These are phyloP conservation scores for Singerocomus inundabilis DNA, from an alignment of 1,284 basidiomycete species.

Conservation along the genomic window DNA sequence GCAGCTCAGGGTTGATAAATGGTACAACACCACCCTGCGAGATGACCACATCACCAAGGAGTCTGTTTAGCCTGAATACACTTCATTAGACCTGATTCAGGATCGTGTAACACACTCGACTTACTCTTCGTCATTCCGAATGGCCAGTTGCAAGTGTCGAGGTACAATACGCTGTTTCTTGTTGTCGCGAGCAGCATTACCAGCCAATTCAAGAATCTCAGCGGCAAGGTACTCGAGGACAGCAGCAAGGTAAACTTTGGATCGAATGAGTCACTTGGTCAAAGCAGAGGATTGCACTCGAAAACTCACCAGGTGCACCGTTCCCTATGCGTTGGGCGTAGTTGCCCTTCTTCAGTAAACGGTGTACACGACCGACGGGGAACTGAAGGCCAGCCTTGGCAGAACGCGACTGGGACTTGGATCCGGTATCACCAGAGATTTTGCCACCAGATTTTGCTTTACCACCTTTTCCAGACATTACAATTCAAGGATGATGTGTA, in stretches of 20 bases:
- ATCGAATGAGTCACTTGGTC: not conserved
- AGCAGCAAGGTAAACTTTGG: constrained; percentile 71
- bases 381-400: constrained; percentile 84
- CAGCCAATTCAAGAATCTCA: constrained; percentile 76
- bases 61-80: constrained; percentile 53
- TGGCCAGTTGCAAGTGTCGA: constrained; percentile 86
- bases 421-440: constrained; percentile 46
- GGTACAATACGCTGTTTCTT: constrained; percentile 87
- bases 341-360: constrained; percentile 74
- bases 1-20: constrained; percentile 44
- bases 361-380: constrained; percentile 80
- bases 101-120: constrained; percentile 28
- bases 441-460: constrained; percentile 55
- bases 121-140: constrained; percentile 83
- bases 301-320: constrained; percentile 49
- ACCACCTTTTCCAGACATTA: constrained; percentile 59
- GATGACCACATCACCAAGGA: constrained; percentile 82
- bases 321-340: constrained; percentile 66
- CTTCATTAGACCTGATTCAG: not conserved
- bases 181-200: constrained; percentile 68
- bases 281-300: constrained; percentile 5
- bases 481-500: constrained; percentile 1
- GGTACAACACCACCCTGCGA: constrained; percentile 90
- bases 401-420: constrained; percentile 69
- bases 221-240: constrained; percentile 74